Conservation (phyloP, 345 rosid species). For the Ricinus communis region DNA sequence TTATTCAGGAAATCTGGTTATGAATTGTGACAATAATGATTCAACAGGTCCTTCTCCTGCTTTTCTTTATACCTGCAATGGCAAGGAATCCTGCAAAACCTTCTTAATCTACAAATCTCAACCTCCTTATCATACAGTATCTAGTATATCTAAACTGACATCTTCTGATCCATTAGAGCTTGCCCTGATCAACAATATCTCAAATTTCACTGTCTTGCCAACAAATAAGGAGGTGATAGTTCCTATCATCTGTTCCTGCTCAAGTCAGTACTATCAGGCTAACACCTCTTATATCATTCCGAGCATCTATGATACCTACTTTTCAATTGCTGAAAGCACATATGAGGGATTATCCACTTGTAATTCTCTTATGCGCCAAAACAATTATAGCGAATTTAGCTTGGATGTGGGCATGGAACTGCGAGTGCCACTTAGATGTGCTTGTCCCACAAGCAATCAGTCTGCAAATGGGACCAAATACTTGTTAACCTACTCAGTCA, state of each 20-base stretch:
- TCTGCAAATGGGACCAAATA: constrained; percentile 32
- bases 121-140: constrained; percentile 34
- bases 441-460: constrained; percentile 66
- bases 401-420: constrained; percentile 24
- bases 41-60: constrained; percentile 30
- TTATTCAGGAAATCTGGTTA: constrained; percentile 27
- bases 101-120: constrained; percentile 34
- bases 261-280: constrained; percentile 41
- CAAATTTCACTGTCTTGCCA: constrained; percentile 20
- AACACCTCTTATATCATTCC: constrained; percentile 36
- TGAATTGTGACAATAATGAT: constrained; percentile 13
- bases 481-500: constrained; percentile 46
- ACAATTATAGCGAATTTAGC: constrained; percentile 20
- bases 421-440: constrained; percentile 45
- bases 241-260: constrained; percentile 42
- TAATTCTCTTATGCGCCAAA: constrained; percentile 26
- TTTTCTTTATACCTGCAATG: constrained; percentile 39
- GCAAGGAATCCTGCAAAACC: constrained; percentile 27
- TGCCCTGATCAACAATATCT: constrained; percentile 32
- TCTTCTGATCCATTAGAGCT: constrained; percentile 38
- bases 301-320: constrained; percentile 15
- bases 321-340: constrained; percentile 29
- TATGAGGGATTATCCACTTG: constrained; percentile 44
- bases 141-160: constrained; percentile 36
- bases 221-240: constrained; percentile 36